Base-by-base conservation (phyloP, 164 flowering plant species). In the Sedum album region DNA sequence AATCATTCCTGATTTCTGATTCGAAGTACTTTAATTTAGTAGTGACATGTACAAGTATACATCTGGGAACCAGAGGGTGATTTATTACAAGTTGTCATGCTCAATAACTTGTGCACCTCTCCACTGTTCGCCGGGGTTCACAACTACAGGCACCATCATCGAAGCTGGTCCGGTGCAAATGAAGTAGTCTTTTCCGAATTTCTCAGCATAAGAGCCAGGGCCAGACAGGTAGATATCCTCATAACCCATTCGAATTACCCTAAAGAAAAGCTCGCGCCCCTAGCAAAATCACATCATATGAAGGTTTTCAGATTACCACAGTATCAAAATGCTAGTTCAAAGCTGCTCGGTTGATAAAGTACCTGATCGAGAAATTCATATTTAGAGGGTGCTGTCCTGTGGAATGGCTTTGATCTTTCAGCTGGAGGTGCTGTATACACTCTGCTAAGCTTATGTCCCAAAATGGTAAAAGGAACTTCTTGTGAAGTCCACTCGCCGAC, bases 161-260 rank as follows among this genome's bases (percentile, higher is more conserved):
- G 95, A 79, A 51, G 95, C 96, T 66, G 95, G 93, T 39, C 98
- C 96, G 3, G 93, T 88, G 79, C 95, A 93, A 49, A 86, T 82
- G 62, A 90, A 93, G 68, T 90, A 84, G 30, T 83, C 90, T 70
- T 77, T 81, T 25, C 96, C 93, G 72, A 72, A 87, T 70, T 87
- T 87, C 23, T 84, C 73, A 11, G 89, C 76, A 20, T 75, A 69
- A 13, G 96, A 85, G 36, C 98, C 96, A 6, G 98, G 98, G 72
- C 90, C 80, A 0, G 70, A 60, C 14, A 81, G 5, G 51, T 81
- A 78, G 5, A 76, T 69, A 31, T 68, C 98, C 7, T 93, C 90
- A 66, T 80, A 93, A 1, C 98, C 98, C 78, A 93, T 82, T 72
- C 88, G 69, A 75, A 90, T 88, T 38, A 86, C 70, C 75, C 96